Evolutionary conservation across 202 grass and related monocot species (phyloP), one percentile per base, ranked within the genome.

Genomic region (Setaria viridis): DNA sequence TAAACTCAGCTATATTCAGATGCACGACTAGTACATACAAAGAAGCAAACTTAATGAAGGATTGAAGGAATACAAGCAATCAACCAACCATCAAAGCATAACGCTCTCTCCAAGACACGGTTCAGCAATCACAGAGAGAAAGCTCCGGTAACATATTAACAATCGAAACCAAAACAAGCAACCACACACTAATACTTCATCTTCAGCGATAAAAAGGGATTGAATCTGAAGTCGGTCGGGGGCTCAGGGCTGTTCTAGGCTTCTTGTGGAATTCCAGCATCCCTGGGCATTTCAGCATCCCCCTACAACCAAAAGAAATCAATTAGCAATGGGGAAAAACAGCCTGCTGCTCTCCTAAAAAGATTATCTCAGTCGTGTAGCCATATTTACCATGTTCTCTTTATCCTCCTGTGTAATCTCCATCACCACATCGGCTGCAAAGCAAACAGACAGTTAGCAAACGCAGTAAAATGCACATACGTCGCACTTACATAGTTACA

Each of bases 301-400:
- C 79, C 89, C 95, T 95, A 53, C 80, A 98, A 54, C 12, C 13
- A 87, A 82, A 84, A 9, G 0, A 63, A 47, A 85, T 65, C 17
- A 5, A n/a, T 82, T 63, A 80, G 66, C 30, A 71, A 67, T 15
- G 67, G 12, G 4, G 0, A 9, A 70, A 0, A 56, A 59, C 62
- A 33, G 43, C 2, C 37, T 69, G 7, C 15, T 54, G 54, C 58
- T 56, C 34, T 7, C 71, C 29, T 29, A 72, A 9, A 39, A 39
- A 45, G 58, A 12, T 53, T 15, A 41, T 85, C 46, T 53, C 32
- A 73, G 25, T 39, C 74, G 63, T 41, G 2, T 69, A 29, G 20
- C 47, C 5, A 63, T 56, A 50, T 11, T 76, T 91, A 96, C 97
- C 97, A 91, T 86, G 17, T 99, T 99, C 88, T 96, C 93, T 60